Evolutionary conservation across 495 filamentous ascomycete species (phyloP), one percentile per base, ranked within the genome.

Genomic region (Trichoderma erinaceum): DNA sequence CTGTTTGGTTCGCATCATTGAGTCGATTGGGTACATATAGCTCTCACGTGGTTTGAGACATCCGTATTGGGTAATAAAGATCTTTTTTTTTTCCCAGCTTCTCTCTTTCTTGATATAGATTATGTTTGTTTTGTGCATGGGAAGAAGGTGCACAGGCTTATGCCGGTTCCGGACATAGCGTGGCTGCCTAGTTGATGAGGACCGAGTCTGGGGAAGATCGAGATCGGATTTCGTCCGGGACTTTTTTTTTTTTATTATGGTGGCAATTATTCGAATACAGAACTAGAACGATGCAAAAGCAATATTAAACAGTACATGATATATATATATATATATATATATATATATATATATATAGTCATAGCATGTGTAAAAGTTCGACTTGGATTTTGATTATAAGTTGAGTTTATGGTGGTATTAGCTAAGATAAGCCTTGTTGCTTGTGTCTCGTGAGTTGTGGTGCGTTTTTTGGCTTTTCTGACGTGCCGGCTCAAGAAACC

Each of bases 181-280:
- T 27, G 23, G 27, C 56, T 61, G 27, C 56, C 56, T 61, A 56
- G 50, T 56, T 56, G 13, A 16, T 15, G 25, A 32, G 35, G 23
- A 13, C 56, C 27, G 27, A 29, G 56, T 61, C 56, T 32, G 56
- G 56, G 56, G 56, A 61, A 61, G 56, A 61, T 61, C 56, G 56
- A 61, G 56, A 61, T 61, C 56, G 56, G 56, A 25, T 61, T 38
- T 61, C 25, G 56, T 29, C 56, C 25, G 56, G 56, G 16, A 18
- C 43, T 16, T 25, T 52, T 23, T 10, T 23, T 1, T 16, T 25
- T 52, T 23, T 10, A 8, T 1, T 18, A 4, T 52, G 48, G 48
- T 10, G 21, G 35, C 35, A 38, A 38, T 38, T 38, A 52, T 52
- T 10, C 44, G 13, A 7, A 52, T 18, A 4, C n/a, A 16, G 21